These are phyloP conservation scores for Leptographium flavum DNA, from an alignment of 2,329 filamentous ascomycete genomes.

Conservation along the genomic window DNA sequence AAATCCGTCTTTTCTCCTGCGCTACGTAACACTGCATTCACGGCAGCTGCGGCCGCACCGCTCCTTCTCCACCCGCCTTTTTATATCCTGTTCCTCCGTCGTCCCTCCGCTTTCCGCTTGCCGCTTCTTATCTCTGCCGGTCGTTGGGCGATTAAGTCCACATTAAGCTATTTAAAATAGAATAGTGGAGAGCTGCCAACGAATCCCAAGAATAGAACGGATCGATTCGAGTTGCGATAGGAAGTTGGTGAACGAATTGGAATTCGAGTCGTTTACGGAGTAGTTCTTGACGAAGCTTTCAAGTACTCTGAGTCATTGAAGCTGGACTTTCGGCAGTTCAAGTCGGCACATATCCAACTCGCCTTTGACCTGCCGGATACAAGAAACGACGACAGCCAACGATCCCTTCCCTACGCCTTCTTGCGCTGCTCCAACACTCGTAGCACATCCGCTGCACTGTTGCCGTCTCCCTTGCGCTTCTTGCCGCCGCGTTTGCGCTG, in stretches of 20 bases:
- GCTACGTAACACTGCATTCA: too few relatives aligned
- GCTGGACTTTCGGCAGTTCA: too few relatives aligned
- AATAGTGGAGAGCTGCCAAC: not conserved
- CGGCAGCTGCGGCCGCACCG: not conserved
- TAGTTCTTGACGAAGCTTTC: too few relatives aligned
- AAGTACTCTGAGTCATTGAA: too few relatives aligned
- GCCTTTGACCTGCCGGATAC: too few relatives aligned
- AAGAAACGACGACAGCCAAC: too few relatives aligned
- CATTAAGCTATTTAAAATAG: not conserved
- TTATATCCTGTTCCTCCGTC: not conserved
- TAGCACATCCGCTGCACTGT: conserved; percentile 70
- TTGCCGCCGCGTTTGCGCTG: conserved; percentile 58
- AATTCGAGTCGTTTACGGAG: too few relatives aligned
- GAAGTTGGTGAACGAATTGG: too few relatives aligned
- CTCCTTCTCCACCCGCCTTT: not conserved
- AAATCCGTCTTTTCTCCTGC: not conserved
- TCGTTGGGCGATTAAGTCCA: not conserved
- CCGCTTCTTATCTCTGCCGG: not conserved
- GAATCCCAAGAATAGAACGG: not conserved
- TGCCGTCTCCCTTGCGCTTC: conserved; percentile 65
- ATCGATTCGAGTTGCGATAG: too few relatives aligned
- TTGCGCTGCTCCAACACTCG: conserved; percentile 52
- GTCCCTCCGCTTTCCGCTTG: not conserved
- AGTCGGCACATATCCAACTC: too few relatives aligned
- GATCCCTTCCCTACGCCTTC: not conserved